A percentile compares a stretch with the other conserved stretches of the same genome.
phyloP scores from a whole-genome alignment of 768 basidiomycete species.

The Boletus huronensis region DNA sequence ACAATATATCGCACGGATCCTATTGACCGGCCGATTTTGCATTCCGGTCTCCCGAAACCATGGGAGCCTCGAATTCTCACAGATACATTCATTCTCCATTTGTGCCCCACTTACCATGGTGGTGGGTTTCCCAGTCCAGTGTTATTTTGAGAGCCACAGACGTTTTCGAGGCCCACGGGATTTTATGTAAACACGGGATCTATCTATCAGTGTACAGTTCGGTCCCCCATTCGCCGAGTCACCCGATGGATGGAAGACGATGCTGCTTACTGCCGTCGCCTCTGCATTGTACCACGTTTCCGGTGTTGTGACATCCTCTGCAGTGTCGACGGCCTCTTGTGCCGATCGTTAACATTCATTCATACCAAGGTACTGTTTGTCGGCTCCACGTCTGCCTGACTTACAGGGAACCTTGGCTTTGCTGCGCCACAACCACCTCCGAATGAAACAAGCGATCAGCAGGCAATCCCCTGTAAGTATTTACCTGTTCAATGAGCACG shows the following conservation, averaged over 20 bases:
- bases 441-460: constrained; percentile 10
- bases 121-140: not conserved
- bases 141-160: not conserved
- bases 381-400: not conserved
- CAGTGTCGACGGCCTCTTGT: not conserved
- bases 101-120: not conserved
- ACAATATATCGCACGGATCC: too few species aligned
- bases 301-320: not conserved
- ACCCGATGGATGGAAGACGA: too few species aligned
- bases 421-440: constrained; percentile 1
- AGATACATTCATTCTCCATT: not conserved
- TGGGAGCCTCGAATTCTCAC: not conserved
- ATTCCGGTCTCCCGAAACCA: not conserved
- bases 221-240: not conserved
- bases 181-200: not conserved
- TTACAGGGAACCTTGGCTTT: constrained; percentile 13
- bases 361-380: not conserved
- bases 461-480: constrained; percentile 11
- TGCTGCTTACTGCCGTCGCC: not conserved
- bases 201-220: not conserved
- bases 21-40: not conserved
- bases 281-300: not conserved
- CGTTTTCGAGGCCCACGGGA: not conserved
- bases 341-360: too few species aligned
- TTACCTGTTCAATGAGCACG: not conserved